Evolutionary conservation across 805 yeast genomes (phyloP).

Genomic region (Yarrowia sp.): DNA sequence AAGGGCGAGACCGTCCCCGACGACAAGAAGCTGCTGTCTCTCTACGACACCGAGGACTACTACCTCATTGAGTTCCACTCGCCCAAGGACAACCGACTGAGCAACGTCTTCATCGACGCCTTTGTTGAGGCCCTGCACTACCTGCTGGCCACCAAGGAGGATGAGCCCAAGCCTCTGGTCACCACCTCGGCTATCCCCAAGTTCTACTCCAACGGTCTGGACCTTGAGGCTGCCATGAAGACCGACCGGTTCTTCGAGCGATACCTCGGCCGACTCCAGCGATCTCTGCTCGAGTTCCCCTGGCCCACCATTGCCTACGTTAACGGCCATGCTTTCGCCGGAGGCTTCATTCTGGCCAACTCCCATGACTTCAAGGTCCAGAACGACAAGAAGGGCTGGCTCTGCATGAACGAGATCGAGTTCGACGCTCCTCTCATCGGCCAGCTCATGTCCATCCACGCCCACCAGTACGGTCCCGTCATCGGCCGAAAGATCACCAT

Average conservation of each 20-base stretch:
- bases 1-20: slow-evolving; percentile 32
- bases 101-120: slow-evolving; percentile 49
- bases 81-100: slow-evolving; percentile 52
- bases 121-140: slow-evolving; percentile 49
- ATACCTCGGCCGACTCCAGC: slow-evolving; percentile 48
- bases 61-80: slow-evolving; percentile 48
- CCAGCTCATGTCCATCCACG: slow-evolving; percentile 51
- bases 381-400: slow-evolving; percentile 51
- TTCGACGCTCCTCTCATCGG: slow-evolving; percentile 52
- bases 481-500: slow-evolving; percentile 48
- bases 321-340: slow-evolving; percentile 55
- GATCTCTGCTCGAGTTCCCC: slow-evolving; percentile 50
- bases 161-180: slow-evolving; percentile 49
- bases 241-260: slow-evolving; percentile 50
- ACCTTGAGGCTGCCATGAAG: slow-evolving; percentile 49
- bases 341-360: slow-evolving; percentile 52
- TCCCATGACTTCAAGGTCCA: slow-evolving; percentile 53
- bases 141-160: slow-evolving; percentile 44
- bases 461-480: slow-evolving; percentile 47
- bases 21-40: slow-evolving; percentile 57
- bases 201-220: slow-evolving; percentile 53
- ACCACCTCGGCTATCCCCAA: slow-evolving; percentile 52
- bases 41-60: slow-evolving; percentile 44
- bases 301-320: slow-evolving; percentile 53
- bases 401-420: slow-evolving; percentile 53